Conservation (phyloP, 2,329 filamentous ascomycete species). For the Arachnomyces sp. region DNA sequence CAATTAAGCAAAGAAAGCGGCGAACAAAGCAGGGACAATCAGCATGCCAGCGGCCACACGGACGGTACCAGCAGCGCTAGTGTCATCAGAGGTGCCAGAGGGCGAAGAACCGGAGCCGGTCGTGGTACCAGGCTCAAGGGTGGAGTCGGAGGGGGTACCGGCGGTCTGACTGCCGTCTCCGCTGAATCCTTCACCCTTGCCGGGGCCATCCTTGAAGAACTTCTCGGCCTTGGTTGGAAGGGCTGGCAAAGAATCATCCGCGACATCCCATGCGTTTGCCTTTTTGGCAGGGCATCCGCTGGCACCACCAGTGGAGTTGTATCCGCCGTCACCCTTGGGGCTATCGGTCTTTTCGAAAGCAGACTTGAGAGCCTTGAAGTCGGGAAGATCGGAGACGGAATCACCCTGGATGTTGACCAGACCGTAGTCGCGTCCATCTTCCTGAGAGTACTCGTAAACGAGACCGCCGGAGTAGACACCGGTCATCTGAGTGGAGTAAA, state of each 20-base stretch:
- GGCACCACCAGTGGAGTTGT: slow-evolving; percentile 47
- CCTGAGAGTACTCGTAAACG: slow-evolving; percentile 87
- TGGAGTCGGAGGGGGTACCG: slow-evolving; percentile 43
- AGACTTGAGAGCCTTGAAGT: slow-evolving; percentile 54
- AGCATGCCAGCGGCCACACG: no score
- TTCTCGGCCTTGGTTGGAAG: slow-evolving; percentile 49
- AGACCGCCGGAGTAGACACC: slow-evolving; percentile 88
- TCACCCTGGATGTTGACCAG: slow-evolving; percentile 59
- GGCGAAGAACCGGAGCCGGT: slow-evolving; percentile 24
- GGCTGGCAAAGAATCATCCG: slow-evolving; percentile 45
- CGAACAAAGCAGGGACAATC: no score
- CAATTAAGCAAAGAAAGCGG: no score
- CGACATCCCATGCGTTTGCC: slow-evolving; percentile 50
- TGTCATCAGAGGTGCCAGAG: no score
- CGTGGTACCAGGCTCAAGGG: slow-evolving; percentile 45
- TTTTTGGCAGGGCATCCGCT: slow-evolving; percentile 49
- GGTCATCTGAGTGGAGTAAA: slow-evolving; percentile 82
- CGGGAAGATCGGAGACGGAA: slow-evolving; percentile 48
- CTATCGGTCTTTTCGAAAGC: slow-evolving; percentile 44
- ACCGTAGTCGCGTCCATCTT: slow-evolving; percentile 74
- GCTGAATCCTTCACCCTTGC: slow-evolving; percentile 48
- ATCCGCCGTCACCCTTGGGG: slow-evolving; percentile 52
- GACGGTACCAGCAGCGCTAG: slow-evolving; percentile 16
- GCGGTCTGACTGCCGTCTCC: slow-evolving; percentile 51
- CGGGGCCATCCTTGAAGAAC: slow-evolving; percentile 53